A percentile compares a stretch with the other conserved stretches of the same genome.
Evolutionary conservation across 805 yeast species (phyloP).

Genomic region (Candida ponderosae): DNA sequence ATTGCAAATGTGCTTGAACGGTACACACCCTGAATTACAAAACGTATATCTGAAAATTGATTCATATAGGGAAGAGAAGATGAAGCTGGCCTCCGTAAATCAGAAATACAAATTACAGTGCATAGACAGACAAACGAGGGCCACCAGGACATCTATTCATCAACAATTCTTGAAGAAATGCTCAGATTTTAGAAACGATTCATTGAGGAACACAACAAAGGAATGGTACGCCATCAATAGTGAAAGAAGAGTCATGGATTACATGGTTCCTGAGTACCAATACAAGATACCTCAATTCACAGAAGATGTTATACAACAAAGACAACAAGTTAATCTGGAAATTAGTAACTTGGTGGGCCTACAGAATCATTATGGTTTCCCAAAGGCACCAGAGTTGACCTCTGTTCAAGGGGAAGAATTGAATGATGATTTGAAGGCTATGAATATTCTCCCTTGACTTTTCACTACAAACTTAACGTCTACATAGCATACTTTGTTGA

Average conservation of each 20-base stretch:
- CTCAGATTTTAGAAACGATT: constrained; percentile 55
- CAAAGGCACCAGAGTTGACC: constrained; percentile 68
- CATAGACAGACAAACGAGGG: constrained; percentile 73
- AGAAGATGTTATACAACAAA: constrained; percentile 50
- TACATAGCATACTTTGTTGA: too few relatives aligned
- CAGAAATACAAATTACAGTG: constrained; percentile 67
- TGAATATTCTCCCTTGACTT: constrained; percentile 24
- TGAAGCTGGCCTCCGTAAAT: constrained; percentile 38
- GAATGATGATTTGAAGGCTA: constrained; percentile 58
- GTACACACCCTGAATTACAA: constrained; percentile 86
- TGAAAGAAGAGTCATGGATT: constrained; percentile 79
- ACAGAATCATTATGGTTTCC: constrained; percentile 63
- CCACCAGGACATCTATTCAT: constrained; percentile 71
- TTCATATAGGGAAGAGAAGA: constrained; percentile 63
- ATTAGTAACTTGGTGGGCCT: constrained; percentile 65
- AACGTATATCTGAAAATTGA: constrained; percentile 65
- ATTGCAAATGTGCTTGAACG: constrained; percentile 76
- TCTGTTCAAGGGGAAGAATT: constrained; percentile 67
- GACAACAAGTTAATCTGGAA: constrained; percentile 62
- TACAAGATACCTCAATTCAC: constrained; percentile 32
- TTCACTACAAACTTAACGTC: too few relatives aligned
- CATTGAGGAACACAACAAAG: constrained; percentile 68
- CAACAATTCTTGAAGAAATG: constrained; percentile 70
- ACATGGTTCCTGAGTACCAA: constrained; percentile 38
- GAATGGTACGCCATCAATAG: constrained; percentile 89